Conservation (phyloP, 345 rosid genomes). For the Populus ilicifolia region DNA sequence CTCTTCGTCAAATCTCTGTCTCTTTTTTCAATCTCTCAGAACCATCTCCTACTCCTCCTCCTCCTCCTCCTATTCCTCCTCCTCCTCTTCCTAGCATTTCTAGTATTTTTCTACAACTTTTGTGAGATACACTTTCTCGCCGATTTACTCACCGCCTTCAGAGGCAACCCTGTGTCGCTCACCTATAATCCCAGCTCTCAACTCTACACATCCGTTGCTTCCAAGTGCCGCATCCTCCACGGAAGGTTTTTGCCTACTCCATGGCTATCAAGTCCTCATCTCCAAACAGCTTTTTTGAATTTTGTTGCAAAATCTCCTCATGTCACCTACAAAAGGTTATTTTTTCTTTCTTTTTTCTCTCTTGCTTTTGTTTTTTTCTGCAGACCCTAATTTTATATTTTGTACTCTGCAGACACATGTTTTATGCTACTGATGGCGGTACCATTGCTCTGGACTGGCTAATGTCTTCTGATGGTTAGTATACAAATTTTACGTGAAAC, state of each 20-base stretch:
- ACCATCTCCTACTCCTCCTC: constrained; percentile 4
- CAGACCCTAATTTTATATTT: background rate
- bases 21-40: constrained; percentile 30
- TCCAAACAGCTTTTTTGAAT: constrained; percentile 37
- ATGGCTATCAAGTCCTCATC: constrained; percentile 47
- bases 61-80: background rate
- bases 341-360: background rate
- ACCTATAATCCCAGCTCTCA: constrained; percentile 27
- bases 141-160: constrained; percentile 26
- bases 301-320: constrained; percentile 31
- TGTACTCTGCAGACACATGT: constrained; percentile 17
- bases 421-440: constrained; percentile 33
- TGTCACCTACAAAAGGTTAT: constrained; percentile 27
- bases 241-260: constrained; percentile 38
- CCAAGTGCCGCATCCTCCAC: constrained; percentile 33
- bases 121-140: constrained; percentile 37
- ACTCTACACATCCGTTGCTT: constrained; percentile 34
- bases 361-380: background rate
- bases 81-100: background rate
- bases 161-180: constrained; percentile 32
- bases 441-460: constrained; percentile 43
- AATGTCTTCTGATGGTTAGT: constrained; percentile 25
- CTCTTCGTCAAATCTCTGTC: constrained; percentile 34
- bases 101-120: constrained; percentile 34
- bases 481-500: too few relatives aligned